Conservation (phyloP, 371 early-diverging fungal species). For the Mucor ambiguus region DNA sequence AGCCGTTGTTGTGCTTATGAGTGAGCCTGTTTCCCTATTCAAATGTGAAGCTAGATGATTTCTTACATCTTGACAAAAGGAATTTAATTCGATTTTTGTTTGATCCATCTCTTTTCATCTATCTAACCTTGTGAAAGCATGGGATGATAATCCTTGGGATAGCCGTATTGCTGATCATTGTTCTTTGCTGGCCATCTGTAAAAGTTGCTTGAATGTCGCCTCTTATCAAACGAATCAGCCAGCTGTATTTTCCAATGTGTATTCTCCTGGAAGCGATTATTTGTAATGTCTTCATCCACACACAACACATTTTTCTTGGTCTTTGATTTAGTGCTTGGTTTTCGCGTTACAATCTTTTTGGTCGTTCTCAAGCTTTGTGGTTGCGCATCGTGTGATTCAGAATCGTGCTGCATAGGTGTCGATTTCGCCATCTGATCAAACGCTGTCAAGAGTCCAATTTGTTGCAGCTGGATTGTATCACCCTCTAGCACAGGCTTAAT, state of each 20-base stretch:
- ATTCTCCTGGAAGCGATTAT: slow-evolving; percentile 1
- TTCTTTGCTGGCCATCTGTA: slow-evolving; percentile 9
- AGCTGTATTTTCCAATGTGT: slow-evolving; percentile 23
- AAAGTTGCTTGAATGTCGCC: not conserved
- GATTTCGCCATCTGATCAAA: slow-evolving; percentile 9
- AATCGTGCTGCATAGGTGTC: not conserved
- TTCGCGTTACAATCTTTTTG: not conserved
- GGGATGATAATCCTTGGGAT: slow-evolving; percentile 3
- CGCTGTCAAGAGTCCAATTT: slow-evolving; percentile 24
- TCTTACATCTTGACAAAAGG: not conserved
- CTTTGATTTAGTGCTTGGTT: slow-evolving; percentile 8
- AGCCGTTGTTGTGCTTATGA: not conserved
- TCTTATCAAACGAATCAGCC: slow-evolving; percentile 9
- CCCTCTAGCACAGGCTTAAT: slow-evolving; percentile 34
- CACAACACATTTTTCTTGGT: slow-evolving; percentile 24
- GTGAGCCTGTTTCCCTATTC: slow-evolving; percentile 6
- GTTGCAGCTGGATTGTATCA: slow-evolving; percentile 40
- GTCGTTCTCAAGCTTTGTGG: not conserved
- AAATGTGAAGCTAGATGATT: not conserved
- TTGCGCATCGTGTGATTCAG: not conserved
- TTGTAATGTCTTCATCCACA: slow-evolving; percentile 23
- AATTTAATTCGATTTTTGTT: not conserved
- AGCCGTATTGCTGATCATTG: not conserved
- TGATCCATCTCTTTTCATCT: not conserved
- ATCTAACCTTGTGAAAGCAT: slow-evolving; percentile 12